Percentiles rank a stretch among this genome's conserved stretches.
These are phyloP conservation scores for Sporopachydermia lactativora DNA, from an alignment of 805 yeast genomes.

Conservation along the genomic window DNA sequence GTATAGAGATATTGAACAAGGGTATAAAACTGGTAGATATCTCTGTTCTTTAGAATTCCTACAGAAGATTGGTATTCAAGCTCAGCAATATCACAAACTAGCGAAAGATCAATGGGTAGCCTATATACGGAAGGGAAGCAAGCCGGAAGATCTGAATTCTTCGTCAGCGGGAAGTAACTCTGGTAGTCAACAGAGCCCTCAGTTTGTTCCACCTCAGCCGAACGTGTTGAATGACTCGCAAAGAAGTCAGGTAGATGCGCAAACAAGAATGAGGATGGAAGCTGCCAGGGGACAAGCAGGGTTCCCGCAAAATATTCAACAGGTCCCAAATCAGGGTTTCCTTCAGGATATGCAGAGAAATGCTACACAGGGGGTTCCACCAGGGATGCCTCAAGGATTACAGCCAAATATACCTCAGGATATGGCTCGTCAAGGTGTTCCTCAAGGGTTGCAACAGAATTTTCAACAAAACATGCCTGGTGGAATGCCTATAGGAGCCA, in stretches of 20 bases:
- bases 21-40: constrained; percentile 46
- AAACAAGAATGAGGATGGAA: not conserved
- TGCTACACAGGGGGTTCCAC: too few relatives aligned
- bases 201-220: constrained; percentile 17
- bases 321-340: too few relatives aligned
- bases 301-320: too few relatives aligned
- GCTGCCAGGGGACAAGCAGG: constrained; percentile 6
- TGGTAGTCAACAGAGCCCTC: constrained; percentile 4
- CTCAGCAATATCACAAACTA: constrained; percentile 59
- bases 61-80: constrained; percentile 56
- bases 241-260: not conserved
- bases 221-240: constrained; percentile 8
- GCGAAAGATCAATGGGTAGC: constrained; percentile 44
- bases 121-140: constrained; percentile 20
- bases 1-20: constrained; percentile 64
- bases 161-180: constrained; percentile 17
- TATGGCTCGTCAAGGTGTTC: constrained; percentile 8
- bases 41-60: constrained; percentile 62
- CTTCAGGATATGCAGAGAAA: too few relatives aligned
- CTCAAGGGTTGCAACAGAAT: constrained; percentile 12
- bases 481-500: constrained; percentile 5
- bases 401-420: too few relatives aligned
- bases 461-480: constrained; percentile 14
- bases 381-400: too few relatives aligned
- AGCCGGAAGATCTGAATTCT: constrained; percentile 20